Conservation (phyloP, 2,329 filamentous ascomycete species). For the Ophiocordyceps camponoti-rufipedis region DNA sequence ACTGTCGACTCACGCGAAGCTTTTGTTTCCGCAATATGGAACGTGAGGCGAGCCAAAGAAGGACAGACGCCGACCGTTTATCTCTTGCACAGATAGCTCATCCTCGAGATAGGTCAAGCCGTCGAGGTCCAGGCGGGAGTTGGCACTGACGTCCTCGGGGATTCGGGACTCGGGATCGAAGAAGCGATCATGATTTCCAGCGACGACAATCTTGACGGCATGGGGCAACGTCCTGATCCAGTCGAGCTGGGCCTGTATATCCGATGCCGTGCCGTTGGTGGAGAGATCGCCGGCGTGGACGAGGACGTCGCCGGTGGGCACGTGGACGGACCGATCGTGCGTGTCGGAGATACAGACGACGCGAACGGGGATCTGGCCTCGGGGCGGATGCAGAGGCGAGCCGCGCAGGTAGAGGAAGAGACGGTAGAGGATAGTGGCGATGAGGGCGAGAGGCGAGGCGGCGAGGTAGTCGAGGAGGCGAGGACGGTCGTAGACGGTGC, state of each 20-base stretch:
- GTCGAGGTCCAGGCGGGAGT: conserved; percentile 43
- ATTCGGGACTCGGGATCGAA: conserved; percentile 50
- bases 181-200: conserved; percentile 79
- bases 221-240: conserved; percentile 66
- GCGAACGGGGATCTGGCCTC: conserved; percentile 39
- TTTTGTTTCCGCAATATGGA: conserved; percentile 51
- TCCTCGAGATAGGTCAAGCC: conserved; percentile 62
- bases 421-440: conserved; percentile 44
- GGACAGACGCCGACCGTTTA: conserved; percentile 32
- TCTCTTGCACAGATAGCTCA: conserved; percentile 41
- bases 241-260: conserved; percentile 69
- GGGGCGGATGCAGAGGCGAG: conserved; percentile 38
- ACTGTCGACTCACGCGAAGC: conserved; percentile 34
- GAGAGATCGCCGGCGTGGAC: conserved; percentile 82
- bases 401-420: conserved; percentile 51
- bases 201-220: conserved; percentile 61
- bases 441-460: conserved; percentile 46
- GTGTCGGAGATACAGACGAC: conserved; percentile 87
- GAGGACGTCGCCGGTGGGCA: conserved; percentile 67
- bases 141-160: conserved; percentile 32
- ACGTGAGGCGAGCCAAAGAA: conserved; percentile 73
- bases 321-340: conserved; percentile 42
- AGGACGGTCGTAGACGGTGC: conserved; percentile 26
- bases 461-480: conserved; percentile 45
- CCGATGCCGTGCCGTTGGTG: conserved; percentile 48